Percentiles rank a stretch among this genome's conserved stretches.
These are phyloP conservation scores for Parastagonospora nodorum DNA, from an alignment of 2,329 filamentous ascomycete genomes.

Conservation along the genomic window DNA sequence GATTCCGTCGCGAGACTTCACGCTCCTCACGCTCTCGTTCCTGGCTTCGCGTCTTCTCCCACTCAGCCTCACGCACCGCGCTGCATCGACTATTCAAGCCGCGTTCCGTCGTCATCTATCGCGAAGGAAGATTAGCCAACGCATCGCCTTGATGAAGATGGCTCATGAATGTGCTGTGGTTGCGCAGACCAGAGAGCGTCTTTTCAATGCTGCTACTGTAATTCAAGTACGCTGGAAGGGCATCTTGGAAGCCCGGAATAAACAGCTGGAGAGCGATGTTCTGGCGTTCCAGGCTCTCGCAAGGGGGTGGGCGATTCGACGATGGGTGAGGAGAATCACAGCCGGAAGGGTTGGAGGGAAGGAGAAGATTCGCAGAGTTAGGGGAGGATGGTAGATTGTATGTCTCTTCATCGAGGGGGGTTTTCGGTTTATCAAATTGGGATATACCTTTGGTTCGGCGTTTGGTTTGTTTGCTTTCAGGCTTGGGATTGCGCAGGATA, in stretches of 20 bases:
- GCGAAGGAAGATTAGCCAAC: conserved; percentile 35
- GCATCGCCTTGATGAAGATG: conserved; percentile 48
- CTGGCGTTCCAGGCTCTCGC: conserved; percentile 50
- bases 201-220: conserved; percentile 49
- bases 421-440: too few relatives aligned
- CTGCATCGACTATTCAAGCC: conserved; percentile 59
- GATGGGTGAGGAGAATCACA: conserved; percentile 33
- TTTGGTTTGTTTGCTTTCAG: too few relatives aligned
- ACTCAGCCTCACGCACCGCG: conserved; percentile 54
- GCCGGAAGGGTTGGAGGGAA: conserved; percentile 35
- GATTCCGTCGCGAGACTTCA: conserved; percentile 61
- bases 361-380: conserved; percentile 41
- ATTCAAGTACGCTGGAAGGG: conserved; percentile 53
- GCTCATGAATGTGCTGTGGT: conserved; percentile 55
- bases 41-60: conserved; percentile 63
- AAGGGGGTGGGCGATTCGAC: conserved; percentile 48
- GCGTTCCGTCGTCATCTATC: conserved; percentile 52
- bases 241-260: conserved; percentile 44
- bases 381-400: conserved; percentile 41
- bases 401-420: too few relatives aligned
- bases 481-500: not conserved
- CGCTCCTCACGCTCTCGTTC: conserved; percentile 62
- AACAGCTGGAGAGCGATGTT: conserved; percentile 45
- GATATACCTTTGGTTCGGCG: too few relatives aligned
- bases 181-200: conserved; percentile 50